These are phyloP conservation scores for Lichtheimia corymbifera DNA, from an alignment of 371 early-diverging fungal species.

Conservation along the genomic window DNA sequence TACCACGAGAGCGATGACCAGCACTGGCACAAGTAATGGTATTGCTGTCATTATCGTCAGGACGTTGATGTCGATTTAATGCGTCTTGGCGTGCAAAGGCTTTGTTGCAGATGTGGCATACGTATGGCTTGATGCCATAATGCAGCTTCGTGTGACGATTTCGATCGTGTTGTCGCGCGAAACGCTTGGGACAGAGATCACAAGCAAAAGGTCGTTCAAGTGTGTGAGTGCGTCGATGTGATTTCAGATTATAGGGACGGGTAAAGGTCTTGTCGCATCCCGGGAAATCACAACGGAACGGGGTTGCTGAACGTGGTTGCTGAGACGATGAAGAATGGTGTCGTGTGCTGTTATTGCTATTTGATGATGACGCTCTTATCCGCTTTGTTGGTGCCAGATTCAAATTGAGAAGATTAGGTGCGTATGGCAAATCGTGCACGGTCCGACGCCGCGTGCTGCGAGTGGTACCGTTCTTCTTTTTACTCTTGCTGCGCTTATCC, in stretches of 20 bases:
- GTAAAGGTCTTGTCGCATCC: conserved; percentile 77
- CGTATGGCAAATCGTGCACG: conserved; percentile 18
- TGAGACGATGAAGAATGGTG: background rate
- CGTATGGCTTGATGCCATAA: conserved; percentile 65
- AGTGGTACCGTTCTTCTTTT: conserved; percentile 1
- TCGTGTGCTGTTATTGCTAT: conserved; percentile 4
- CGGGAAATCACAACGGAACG: conserved; percentile 25
- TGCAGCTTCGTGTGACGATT: conserved; percentile 80
- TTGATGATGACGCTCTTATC: background rate
- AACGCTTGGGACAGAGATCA: conserved; percentile 57
- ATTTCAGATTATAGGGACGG: conserved; percentile 80
- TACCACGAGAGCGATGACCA: conserved; percentile 5
- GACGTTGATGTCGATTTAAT: conserved; percentile 54
- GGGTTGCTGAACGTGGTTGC: background rate
- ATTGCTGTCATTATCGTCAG: conserved; percentile 1
- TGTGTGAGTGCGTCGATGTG: conserved; percentile 78
- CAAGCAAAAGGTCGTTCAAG: conserved; percentile 76
- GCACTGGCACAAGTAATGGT: conserved; percentile 5
- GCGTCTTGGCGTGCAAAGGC: conserved; percentile 81
- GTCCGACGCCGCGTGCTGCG: conserved; percentile 2
- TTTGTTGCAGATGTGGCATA: conserved; percentile 66
- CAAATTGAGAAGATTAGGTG: conserved; percentile 20
- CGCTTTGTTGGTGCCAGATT: conserved; percentile 14
- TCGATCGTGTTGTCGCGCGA: conserved; percentile 78
- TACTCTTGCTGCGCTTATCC: background rate